Evolutionary conservation across 768 basidiomycete species (phyloP).

Genomic region (Lentinula aciculospora): DNA sequence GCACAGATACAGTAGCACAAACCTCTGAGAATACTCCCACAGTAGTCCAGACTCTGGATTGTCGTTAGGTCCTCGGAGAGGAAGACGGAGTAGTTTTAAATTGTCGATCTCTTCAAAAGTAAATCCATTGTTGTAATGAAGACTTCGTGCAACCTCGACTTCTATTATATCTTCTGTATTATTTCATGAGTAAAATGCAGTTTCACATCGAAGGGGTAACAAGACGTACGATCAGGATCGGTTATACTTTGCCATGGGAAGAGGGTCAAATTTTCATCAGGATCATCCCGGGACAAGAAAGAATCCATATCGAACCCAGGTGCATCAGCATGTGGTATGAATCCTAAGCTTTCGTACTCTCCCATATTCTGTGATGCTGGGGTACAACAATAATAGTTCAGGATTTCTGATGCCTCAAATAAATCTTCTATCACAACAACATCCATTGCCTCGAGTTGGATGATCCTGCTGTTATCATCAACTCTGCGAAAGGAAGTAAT

Average conservation of each 20-base stretch:
- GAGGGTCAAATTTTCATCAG: constrained; percentile 23
- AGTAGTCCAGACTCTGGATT: constrained; percentile 30
- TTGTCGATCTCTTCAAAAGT: constrained; percentile 29
- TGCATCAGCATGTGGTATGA: constrained; percentile 47
- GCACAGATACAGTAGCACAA: neutral
- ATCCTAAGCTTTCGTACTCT: constrained; percentile 13
- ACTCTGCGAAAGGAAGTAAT: no score
- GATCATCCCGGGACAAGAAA: constrained; percentile 22
- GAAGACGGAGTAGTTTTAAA: constrained; percentile 18
- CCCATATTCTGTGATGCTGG: constrained; percentile 29
- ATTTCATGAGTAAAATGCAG: constrained; percentile 17
- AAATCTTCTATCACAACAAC: no score
- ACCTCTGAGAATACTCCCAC: constrained; percentile 40
- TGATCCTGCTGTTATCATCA: no score
- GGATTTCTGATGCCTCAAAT: neutral
- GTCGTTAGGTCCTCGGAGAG: constrained; percentile 11
- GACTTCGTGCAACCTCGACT: constrained; percentile 35
- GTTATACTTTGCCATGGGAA: neutral
- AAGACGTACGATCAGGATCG: neutral
- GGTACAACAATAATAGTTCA: constrained; percentile 40
- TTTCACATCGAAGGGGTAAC: neutral
- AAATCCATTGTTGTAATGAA: constrained; percentile 32
- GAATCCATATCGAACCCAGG: constrained; percentile 22
- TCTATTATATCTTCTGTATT: constrained; percentile 42
- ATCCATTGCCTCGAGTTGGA: no score